phyloP scores from a whole-genome alignment of 495 filamentous ascomycete genomes.

The Xylaria nigripes region DNA sequence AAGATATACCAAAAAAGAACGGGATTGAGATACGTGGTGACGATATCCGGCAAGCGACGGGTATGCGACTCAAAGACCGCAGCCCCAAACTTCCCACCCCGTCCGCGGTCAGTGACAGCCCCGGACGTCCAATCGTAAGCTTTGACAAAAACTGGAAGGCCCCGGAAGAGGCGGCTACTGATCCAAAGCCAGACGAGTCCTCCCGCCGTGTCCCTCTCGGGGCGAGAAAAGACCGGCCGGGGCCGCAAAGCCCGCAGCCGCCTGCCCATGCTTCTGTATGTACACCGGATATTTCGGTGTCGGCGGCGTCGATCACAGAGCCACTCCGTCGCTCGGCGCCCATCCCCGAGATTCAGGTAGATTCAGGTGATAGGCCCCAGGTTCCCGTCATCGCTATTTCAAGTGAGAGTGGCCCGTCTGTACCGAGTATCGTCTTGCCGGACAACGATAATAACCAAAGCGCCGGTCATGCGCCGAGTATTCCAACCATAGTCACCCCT shows the following conservation, averaged over 20 bases:
- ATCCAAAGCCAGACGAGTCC: constrained; percentile 43
- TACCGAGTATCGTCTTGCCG: constrained; percentile 39
- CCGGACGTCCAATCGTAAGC: constrained; percentile 86
- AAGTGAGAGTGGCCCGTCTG: constrained; percentile 16
- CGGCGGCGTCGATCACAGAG: constrained; percentile 28
- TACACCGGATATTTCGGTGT: constrained; percentile 34
- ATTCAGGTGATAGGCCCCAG: constrained; percentile 24
- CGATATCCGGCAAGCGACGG: constrained; percentile 85
- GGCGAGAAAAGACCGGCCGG: constrained; percentile 24
- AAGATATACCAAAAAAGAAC: constrained; percentile 50
- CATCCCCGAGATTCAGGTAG: constrained; percentile 34
- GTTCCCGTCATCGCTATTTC: constrained; percentile 25
- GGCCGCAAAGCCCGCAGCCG: constrained; percentile 23
- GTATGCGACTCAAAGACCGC: constrained; percentile 74
- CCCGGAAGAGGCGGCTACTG: constrained; percentile 49
- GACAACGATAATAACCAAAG: constrained; percentile 27
- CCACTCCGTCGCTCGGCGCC: constrained; percentile 26
- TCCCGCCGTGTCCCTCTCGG: constrained; percentile 25
- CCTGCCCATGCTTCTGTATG: constrained; percentile 56
- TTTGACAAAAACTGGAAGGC: constrained; percentile 78
- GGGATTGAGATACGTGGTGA: constrained; percentile 75
- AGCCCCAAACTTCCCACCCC: constrained; percentile 79
- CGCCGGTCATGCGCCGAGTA: constrained; percentile 22
- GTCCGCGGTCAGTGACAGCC: constrained; percentile 73
- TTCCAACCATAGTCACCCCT: constrained; percentile 39